These are phyloP conservation scores for Aspergillus uvarum DNA, from an alignment of 2,329 filamentous ascomycete species.

Conservation along the genomic window DNA sequence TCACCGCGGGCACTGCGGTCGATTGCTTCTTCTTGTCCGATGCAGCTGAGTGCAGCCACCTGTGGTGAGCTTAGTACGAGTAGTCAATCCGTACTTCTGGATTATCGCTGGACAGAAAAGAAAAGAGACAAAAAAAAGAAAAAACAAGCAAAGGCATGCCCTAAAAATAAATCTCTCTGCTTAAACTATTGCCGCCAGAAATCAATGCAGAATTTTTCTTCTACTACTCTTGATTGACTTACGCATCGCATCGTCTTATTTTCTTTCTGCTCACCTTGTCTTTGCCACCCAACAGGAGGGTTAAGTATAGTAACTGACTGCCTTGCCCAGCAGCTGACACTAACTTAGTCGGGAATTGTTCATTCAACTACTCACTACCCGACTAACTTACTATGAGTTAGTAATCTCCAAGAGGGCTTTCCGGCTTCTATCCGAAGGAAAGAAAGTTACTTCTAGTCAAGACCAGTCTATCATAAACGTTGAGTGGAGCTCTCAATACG, in stretches of 20 bases:
- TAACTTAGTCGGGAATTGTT: background rate
- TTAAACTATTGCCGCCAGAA: background rate
- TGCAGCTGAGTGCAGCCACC: background rate
- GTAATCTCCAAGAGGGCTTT: background rate
- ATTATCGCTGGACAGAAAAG: background rate
- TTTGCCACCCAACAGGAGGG: constrained; percentile 3
- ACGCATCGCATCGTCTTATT: background rate
- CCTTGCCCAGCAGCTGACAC: background rate
- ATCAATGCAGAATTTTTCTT: background rate
- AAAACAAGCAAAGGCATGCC: background rate
- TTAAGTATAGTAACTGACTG: background rate
- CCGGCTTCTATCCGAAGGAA: background rate
- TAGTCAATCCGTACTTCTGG: background rate
- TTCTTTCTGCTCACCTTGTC: background rate
- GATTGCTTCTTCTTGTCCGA: background rate
- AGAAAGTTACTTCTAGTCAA: background rate
- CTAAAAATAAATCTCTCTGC: background rate
- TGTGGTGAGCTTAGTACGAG: too few relatives aligned
- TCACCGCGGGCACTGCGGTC: too few relatives aligned
- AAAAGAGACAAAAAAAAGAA: background rate
- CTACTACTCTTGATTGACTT: background rate
- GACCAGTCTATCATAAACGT: background rate
- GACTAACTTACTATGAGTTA: background rate
- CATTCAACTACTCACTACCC: too few relatives aligned
- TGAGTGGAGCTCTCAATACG: background rate